Evolutionary conservation across 768 basidiomycete species (phyloP).

Genomic region (Suillus subaureus): DNA sequence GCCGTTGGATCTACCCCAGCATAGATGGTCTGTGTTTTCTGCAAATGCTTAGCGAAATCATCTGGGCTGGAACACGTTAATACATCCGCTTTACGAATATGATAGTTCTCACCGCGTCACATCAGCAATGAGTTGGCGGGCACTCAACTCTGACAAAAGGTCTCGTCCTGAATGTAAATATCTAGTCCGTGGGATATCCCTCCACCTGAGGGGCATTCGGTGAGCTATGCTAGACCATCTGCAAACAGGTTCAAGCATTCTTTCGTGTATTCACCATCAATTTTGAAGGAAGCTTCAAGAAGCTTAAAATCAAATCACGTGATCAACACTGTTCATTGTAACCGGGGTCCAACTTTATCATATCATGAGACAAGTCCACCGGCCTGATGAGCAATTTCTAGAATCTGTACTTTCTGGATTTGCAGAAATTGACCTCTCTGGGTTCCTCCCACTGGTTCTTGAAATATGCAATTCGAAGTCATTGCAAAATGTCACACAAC

Average conservation of each 20-base stretch:
- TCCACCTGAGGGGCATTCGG: neutral
- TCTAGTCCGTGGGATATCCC: slow-evolving; percentile 6
- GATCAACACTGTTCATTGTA: neutral
- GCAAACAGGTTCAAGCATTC: slow-evolving; percentile 26
- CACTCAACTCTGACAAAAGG: slow-evolving; percentile 35
- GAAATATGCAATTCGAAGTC: slow-evolving; percentile 76
- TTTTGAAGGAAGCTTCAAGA: neutral
- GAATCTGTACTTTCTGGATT: neutral
- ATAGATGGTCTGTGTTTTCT: slow-evolving; percentile 61
- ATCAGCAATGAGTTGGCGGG: slow-evolving; percentile 37
- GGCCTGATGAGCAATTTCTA: neutral
- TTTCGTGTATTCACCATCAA: slow-evolving; percentile 4
- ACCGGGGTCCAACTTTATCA: neutral
- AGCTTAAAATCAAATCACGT: neutral
- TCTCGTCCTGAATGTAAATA: slow-evolving; percentile 22
- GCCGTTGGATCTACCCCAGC: slow-evolving; percentile 94
- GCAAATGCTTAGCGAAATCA: slow-evolving; percentile 41
- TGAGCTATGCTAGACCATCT: slow-evolving; percentile 17
- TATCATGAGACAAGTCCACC: neutral
- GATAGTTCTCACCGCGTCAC: slow-evolving; percentile 35
- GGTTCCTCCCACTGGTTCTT: neutral
- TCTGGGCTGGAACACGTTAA: slow-evolving; percentile 39
- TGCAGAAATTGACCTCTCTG: neutral
- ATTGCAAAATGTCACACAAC: slow-evolving; percentile 83
- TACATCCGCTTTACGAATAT: neutral